These are phyloP conservation scores for Pseudogymnoascus sp. DNA, from an alignment of 2,329 filamentous ascomycete genomes.

Conservation along the genomic window DNA sequence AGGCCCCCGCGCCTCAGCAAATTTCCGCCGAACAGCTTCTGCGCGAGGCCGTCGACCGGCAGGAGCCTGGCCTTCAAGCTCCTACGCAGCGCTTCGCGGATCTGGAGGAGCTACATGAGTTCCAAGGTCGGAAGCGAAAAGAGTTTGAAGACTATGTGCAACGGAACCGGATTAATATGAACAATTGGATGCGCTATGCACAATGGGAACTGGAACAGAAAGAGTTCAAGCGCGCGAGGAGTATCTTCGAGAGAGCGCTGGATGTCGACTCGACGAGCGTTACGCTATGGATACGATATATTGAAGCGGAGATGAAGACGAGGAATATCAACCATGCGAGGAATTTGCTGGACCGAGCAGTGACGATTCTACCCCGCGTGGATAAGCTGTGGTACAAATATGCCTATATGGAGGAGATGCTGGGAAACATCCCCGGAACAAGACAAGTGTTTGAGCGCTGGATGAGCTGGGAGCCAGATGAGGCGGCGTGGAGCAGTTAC, in stretches of 20 bases:
- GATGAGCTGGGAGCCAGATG: constrained; percentile 98
- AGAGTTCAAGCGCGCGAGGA: constrained; percentile 84
- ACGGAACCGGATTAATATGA: constrained; percentile 89
- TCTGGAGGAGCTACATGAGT: constrained; percentile 95
- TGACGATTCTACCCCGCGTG: constrained; percentile 80
- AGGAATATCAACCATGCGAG: constrained; percentile 95
- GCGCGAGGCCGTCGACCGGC: constrained; percentile 91
- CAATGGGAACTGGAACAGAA: constrained; percentile 98
- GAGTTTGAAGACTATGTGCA: constrained; percentile 98
- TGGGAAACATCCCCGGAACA: constrained; percentile 87
- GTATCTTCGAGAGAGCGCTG: constrained; percentile 88
- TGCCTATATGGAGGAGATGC: constrained; percentile 96
- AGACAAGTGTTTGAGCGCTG: constrained; percentile 93
- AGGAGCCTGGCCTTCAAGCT: constrained; percentile 79
- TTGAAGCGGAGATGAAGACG: constrained; percentile 92
- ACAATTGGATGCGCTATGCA: constrained; percentile 98
- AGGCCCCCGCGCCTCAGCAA: constrained; percentile 82
- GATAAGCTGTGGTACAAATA: constrained; percentile 99
- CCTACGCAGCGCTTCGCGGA: constrained; percentile 94
- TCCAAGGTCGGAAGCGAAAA: constrained; percentile 88
- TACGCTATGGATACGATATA: constrained; percentile 83
- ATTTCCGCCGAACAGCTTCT: constrained; percentile 97
- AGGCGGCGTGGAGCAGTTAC: constrained; percentile 90
- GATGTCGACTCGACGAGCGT: constrained; percentile 87
- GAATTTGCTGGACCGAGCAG: constrained; percentile 90